Conservation (phyloP, 371 early-diverging fungal species). For the Saksenaea vasiformis region DNA sequence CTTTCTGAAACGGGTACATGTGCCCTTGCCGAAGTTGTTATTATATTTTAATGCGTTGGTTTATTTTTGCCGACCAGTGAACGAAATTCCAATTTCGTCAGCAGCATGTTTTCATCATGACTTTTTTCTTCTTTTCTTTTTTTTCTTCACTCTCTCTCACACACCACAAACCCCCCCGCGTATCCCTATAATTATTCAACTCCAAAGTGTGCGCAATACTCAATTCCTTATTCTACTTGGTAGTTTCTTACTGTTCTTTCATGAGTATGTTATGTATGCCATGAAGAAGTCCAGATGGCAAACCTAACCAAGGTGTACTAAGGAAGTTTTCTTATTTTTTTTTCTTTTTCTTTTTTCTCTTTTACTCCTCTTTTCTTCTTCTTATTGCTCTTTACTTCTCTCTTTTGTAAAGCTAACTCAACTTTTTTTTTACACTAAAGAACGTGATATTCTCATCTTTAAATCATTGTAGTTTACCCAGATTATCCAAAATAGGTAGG, state of each 20-base stretch:
- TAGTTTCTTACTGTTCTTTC: too few species aligned
- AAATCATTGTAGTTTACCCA: neutral
- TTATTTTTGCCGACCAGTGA: neutral
- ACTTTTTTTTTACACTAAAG: neutral
- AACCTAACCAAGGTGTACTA: too few species aligned
- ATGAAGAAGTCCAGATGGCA: too few species aligned
- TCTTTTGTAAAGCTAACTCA: neutral
- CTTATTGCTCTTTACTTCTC: neutral
- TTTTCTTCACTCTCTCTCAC: neutral
- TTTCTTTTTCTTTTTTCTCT: too few species aligned
- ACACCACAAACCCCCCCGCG: neutral
- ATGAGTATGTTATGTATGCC: too few species aligned
- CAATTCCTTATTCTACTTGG: too few species aligned
- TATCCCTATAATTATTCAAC: neutral
- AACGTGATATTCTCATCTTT: constrained; percentile 7
- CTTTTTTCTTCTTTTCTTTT: neutral
- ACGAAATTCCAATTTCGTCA: constrained; percentile 37
- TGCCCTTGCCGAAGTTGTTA: neutral
- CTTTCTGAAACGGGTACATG: too few species aligned
- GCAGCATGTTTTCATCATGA: constrained; percentile 44
- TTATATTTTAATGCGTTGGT: neutral
- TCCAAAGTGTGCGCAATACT: too few species aligned
- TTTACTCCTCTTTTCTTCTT: neutral
- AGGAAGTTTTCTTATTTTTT: too few species aligned
- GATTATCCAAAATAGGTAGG: neutral